phyloP scores from a whole-genome alignment of 441 rosid genomes.

The Mallotus repandus region DNA sequence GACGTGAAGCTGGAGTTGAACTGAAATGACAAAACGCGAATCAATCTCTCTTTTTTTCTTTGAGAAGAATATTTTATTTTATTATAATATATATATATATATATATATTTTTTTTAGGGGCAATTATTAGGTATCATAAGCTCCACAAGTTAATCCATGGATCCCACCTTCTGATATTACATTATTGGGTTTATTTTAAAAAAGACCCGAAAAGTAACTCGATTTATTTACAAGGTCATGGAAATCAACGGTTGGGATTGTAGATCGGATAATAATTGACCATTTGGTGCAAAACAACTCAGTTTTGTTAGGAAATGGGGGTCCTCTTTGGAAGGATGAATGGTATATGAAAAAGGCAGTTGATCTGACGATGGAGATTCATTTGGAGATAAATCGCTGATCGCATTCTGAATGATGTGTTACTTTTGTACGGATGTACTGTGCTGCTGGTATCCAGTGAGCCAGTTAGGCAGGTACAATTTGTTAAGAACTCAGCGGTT shows the following conservation, averaged over 20 bases:
- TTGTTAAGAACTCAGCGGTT: neutral
- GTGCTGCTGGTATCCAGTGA: neutral
- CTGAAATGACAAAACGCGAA: slow-evolving; percentile 1
- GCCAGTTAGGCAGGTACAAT: neutral
- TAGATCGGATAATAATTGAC: neutral
- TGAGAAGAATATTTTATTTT: neutral
- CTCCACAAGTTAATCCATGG: slow-evolving; percentile 5
- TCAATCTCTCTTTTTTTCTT: neutral
- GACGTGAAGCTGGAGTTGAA: slow-evolving; percentile 37
- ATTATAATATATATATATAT: no score
- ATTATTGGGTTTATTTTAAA: neutral
- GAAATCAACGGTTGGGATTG: neutral
- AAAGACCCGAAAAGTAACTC: neutral
- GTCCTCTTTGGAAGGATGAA: neutral
- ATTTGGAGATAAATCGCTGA: neutral
- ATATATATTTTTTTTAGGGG: neutral
- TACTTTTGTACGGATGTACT: neutral
- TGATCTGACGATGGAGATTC: neutral
- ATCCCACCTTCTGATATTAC: neutral
- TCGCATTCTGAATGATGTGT: neutral
- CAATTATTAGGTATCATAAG: slow-evolving; percentile 1
- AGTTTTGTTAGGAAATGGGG: neutral
- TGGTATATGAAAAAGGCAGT: neutral
- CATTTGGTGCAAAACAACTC: neutral
- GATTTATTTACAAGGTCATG: neutral